Base-by-base conservation (phyloP, 768 basidiomycete genomes). In the Suillus ampliporus region DNA sequence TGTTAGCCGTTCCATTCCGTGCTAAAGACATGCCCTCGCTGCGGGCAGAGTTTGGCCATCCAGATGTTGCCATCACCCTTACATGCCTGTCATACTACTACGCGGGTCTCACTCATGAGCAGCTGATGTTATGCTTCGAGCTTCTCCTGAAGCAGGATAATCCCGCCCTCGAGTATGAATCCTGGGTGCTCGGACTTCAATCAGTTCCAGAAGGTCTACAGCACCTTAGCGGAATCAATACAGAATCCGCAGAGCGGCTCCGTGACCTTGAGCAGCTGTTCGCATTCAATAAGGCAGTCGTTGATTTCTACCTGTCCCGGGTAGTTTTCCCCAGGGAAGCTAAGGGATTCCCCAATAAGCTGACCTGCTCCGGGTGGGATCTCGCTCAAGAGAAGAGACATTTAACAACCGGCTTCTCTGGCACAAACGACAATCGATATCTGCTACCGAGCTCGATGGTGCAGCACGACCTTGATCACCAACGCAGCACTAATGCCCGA, bases 351-450 rank as follows among this genome's bases (percentile, higher is more conserved):
- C 69, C 60, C 3, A 34, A 44, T 8, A 72, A 72, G 44, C 65
- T 74, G 8, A 58, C 72, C 31, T 72, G 74, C 21, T 69, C 66
- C 4, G 74, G 66, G 9, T 74, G 73, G 73, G 73, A 74, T 61
- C 48, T 74, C 46, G 73, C 73, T 2, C 26, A 28, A 50, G 61
- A 68, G 35, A 31, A 54, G 28, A 71, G 65, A 31, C 17, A 50
- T 50, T 17, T 50, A 15, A 50, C 17, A 50, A 50, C 48, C 10
- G 65, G 65, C 13, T 74, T 74, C 52, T 74, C 72, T 40, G 73
- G 73, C 7, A 74, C 73, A 9, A 74, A 74, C 31, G 73, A 74
- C 46, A 58, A 62, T 7, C 64, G 67, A 28, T 74, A 73, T 65
- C 66, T 77, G 15, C 28, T 50, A 31, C 48, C 48, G 10, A 50